A percentile compares a stretch with the other conserved stretches of the same genome.
These are phyloP conservation scores for Ogataea degrootiae DNA, from an alignment of 805 yeast species.

Conservation along the genomic window DNA sequence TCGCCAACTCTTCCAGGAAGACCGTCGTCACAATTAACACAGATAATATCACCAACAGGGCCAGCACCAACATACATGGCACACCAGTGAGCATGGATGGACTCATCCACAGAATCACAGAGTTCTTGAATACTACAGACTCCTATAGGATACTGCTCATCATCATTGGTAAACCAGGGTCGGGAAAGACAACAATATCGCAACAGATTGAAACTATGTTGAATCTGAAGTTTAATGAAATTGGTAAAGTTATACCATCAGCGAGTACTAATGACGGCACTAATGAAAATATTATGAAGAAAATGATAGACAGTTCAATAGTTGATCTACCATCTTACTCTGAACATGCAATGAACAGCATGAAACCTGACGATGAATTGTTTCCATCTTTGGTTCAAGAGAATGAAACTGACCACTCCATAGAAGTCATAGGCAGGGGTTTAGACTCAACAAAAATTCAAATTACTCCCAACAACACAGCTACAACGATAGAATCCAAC, in stretches of 20 bases:
- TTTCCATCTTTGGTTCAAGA: conserved; percentile 1
- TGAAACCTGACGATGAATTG: conserved; percentile 6
- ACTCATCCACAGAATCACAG: background rate
- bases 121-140: conserved; percentile 1
- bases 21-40: no score
- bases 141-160: conserved; percentile 50
- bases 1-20: no score
- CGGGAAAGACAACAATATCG: conserved; percentile 76
- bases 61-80: no score
- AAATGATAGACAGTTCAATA: background rate
- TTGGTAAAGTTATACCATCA: background rate
- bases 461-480: background rate
- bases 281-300: background rate
- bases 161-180: conserved; percentile 77
- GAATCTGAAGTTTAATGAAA: conserved; percentile 19
- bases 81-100: background rate
- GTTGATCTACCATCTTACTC: background rate
- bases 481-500: background rate
- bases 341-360: background rate
- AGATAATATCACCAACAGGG: background rate
- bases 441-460: conserved; percentile 7
- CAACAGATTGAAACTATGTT: conserved; percentile 37
- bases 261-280: background rate
- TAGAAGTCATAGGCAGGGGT: conserved; percentile 4
- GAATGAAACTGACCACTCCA: background rate